Conservation (phyloP, 1,139 yeast species). For the Yamadazyma songkhlaensis region DNA sequence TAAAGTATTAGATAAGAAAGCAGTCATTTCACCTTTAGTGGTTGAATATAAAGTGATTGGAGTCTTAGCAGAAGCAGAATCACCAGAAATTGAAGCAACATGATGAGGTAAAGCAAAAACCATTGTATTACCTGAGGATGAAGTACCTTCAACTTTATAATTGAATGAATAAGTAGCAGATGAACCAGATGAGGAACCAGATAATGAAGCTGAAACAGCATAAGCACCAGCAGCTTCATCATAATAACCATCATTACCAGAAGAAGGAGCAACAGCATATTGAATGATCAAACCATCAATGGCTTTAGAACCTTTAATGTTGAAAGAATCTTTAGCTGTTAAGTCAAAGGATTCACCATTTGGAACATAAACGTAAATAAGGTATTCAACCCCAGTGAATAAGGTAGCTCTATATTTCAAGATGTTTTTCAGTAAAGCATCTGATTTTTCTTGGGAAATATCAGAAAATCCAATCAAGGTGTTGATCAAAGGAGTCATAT, state of each 20-base stretch:
- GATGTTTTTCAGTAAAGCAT: conserved; percentile 46
- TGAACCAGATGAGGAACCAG: conserved; percentile 27
- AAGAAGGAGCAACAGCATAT: conserved; percentile 52
- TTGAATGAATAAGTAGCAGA: conserved; percentile 51
- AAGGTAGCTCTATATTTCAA: conserved; percentile 59
- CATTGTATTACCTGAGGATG: conserved; percentile 50
- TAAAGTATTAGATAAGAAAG: conserved; percentile 50
- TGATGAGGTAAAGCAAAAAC: conserved; percentile 77
- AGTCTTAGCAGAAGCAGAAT: conserved; percentile 37
- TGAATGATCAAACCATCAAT: conserved; percentile 60
- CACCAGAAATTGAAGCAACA: conserved; percentile 44
- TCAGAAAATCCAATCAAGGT: conserved; percentile 52
- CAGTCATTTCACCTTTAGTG: conserved; percentile 68
- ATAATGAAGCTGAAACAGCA: conserved; percentile 30
- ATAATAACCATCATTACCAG: conserved; percentile 25
- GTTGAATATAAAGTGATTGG: conserved; percentile 53
- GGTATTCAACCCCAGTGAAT: conserved; percentile 52
- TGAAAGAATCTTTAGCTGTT: conserved; percentile 29
- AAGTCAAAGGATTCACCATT: conserved; percentile 32
- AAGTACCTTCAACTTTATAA: conserved; percentile 53
- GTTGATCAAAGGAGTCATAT: conserved; percentile 49
- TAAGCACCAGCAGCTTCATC: conserved; percentile 39
- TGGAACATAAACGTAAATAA: conserved; percentile 55
- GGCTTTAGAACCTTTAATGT: conserved; percentile 41
- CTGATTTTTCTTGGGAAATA: conserved; percentile 45